Evolutionary conservation across 331 rosid species (phyloP).

Genomic region (Malus hybrid): DNA sequence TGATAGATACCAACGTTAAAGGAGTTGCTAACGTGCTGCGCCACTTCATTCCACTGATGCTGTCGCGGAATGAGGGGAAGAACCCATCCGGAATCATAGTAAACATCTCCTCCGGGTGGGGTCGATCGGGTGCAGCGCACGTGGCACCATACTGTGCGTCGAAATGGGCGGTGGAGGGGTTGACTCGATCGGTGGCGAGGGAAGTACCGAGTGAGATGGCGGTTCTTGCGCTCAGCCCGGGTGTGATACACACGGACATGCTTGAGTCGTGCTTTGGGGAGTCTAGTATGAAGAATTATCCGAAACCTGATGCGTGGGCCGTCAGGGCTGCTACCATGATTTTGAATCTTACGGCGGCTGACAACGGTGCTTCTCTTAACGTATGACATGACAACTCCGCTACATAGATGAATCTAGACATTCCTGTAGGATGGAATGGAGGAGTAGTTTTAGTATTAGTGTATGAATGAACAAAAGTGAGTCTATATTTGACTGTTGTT

Average conservation of each 20-base stretch:
- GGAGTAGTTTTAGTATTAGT: not conserved
- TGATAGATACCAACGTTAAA: slow-evolving; percentile 70
- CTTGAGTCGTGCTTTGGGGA: slow-evolving; percentile 76
- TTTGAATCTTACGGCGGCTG: slow-evolving; percentile 64
- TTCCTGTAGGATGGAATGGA: not conserved
- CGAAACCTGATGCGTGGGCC: slow-evolving; percentile 73
- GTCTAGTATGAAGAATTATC: slow-evolving; percentile 51
- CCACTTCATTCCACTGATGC: slow-evolving; percentile 74
- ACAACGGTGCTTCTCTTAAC: slow-evolving; percentile 85
- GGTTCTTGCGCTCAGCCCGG: slow-evolving; percentile 72
- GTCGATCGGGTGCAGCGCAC: slow-evolving; percentile 86
- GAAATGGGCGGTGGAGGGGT: slow-evolving; percentile 90
- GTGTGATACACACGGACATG: slow-evolving; percentile 81
- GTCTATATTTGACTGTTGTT: not conserved
- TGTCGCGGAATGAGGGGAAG: slow-evolving; percentile 31
- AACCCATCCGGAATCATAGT: slow-evolving; percentile 55
- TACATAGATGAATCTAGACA: not conserved
- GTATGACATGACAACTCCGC: slow-evolving; percentile 28
- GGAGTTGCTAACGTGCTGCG: slow-evolving; percentile 75
- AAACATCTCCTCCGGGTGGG: slow-evolving; percentile 96
- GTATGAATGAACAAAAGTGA: not conserved
- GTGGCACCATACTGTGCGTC: slow-evolving; percentile 94
- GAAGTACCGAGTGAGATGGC: slow-evolving; percentile 82
- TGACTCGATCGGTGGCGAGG: slow-evolving; percentile 67
- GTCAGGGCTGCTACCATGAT: slow-evolving; percentile 77